A percentile compares a stretch with the other conserved stretches of the same genome.
Evolutionary conservation across 208 protist species (phyloP).

Genomic region (Tetramitus jugosus): DNA sequence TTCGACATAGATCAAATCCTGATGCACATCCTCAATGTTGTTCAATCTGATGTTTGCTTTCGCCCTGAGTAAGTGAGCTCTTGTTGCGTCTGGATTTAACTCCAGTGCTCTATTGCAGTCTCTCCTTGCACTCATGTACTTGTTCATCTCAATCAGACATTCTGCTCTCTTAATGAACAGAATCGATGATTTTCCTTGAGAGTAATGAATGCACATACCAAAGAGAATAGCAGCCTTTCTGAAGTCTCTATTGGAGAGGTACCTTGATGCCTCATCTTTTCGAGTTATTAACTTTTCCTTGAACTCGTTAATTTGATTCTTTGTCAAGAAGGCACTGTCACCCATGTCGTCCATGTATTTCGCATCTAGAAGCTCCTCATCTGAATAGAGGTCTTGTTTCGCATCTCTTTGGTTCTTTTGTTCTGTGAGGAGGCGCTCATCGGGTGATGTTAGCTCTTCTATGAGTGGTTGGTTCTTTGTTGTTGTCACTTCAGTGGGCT

Average conservation of each 20-base stretch:
- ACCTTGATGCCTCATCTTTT: neutral
- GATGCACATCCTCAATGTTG: neutral
- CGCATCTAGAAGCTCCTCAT: neutral
- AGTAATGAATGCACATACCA: neutral
- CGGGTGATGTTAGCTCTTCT: too few species aligned
- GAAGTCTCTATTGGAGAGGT: neutral
- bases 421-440: too few species aligned
- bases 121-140: constrained; percentile 4
- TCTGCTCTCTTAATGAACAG: constrained; percentile 18
- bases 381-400: neutral
- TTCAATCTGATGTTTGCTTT: neutral
- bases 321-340: too few species aligned
- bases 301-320: neutral
- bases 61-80: neutral
- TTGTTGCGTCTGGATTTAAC: constrained; percentile 13
- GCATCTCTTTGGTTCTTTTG: neutral
- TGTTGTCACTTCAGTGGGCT: neutral
- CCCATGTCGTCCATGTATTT: neutral
- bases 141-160: neutral
- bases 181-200: constrained; percentile 1
- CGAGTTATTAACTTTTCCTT: neutral
- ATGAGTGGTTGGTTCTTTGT: neutral
- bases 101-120: neutral
- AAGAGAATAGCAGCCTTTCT: neutral
- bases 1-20: neutral